These are phyloP conservation scores for Colletotrichum spinosum DNA, from an alignment of 2,329 filamentous ascomycete genomes.

Conservation along the genomic window DNA sequence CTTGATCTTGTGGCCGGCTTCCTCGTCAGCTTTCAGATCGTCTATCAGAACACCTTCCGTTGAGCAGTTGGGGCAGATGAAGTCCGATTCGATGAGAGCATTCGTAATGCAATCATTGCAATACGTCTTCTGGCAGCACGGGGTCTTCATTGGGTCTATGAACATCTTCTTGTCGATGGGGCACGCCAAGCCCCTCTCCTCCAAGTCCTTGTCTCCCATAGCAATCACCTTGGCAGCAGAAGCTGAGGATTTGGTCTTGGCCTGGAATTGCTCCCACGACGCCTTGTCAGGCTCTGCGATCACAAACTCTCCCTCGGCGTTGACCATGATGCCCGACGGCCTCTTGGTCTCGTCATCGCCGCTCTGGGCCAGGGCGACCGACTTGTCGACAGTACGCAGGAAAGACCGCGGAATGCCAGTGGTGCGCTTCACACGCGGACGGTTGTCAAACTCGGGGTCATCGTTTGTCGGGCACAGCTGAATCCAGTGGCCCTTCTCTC, in stretches of 20 bases:
- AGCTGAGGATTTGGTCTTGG: conserved; percentile 88
- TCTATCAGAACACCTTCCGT: conserved; percentile 93
- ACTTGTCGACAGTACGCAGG: conserved; percentile 94
- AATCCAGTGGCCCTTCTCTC: conserved; percentile 99
- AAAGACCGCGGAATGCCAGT: conserved; percentile 97
- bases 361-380: conserved; percentile 78
- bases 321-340: conserved; percentile 94
- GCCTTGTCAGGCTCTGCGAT: conserved; percentile 95
- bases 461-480: conserved; percentile 98
- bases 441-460: conserved; percentile 94
- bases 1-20: conserved; percentile 82
- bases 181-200: conserved; percentile 90
- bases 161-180: conserved; percentile 98
- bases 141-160: conserved; percentile 98
- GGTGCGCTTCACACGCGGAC: conserved; percentile 92
- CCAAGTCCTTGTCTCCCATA: conserved; percentile 85
- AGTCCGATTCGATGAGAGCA: conserved; percentile 97
- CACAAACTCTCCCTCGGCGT: conserved; percentile 96
- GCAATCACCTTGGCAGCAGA: conserved; percentile 83
- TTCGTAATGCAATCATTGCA: conserved; percentile 99
- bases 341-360: conserved; percentile 84
- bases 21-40: conserved; percentile 86
- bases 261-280: conserved; percentile 97
- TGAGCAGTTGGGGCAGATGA: conserved; percentile 92
- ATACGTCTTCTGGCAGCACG: conserved; percentile 98